Evolutionary conservation across 108 stramenopile species (phyloP).

Genomic region (Nitzschia sp.): DNA sequence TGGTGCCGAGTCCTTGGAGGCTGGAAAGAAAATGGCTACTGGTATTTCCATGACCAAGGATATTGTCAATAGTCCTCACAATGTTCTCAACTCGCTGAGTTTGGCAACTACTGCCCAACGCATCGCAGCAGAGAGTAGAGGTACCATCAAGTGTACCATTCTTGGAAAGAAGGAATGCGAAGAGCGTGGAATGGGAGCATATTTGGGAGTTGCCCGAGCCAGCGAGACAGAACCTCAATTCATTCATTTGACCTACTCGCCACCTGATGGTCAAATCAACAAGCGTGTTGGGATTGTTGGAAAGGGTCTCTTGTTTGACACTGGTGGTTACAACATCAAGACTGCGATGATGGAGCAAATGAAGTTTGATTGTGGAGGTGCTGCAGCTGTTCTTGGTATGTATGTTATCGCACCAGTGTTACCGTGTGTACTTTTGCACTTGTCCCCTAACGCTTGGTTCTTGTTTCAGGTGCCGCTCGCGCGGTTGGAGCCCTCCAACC

Average conservation of each 20-base stretch:
- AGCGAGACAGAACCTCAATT: slow-evolving; percentile 92
- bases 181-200: slow-evolving; percentile 91
- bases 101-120: slow-evolving; percentile 84
- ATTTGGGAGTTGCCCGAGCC: slow-evolving; percentile 90
- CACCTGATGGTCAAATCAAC: slow-evolving; percentile 49
- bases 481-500: slow-evolving; percentile 65
- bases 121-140: slow-evolving; percentile 77
- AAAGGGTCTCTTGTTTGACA: slow-evolving; percentile 98
- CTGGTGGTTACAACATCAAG: slow-evolving; percentile 99
- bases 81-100: slow-evolving; percentile 82
- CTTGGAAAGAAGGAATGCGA: slow-evolving; percentile 86
- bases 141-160: slow-evolving; percentile 69
- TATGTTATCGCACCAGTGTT: background rate
- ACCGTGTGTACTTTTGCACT: too few relatives aligned
- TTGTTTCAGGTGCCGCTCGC: slow-evolving; percentile 75
- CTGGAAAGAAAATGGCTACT: slow-evolving; percentile 58
- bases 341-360: slow-evolving; percentile 97
- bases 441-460: slow-evolving; percentile 14
- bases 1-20: slow-evolving; percentile 41
- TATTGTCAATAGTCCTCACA: slow-evolving; percentile 97
- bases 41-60: slow-evolving; percentile 80
- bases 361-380: slow-evolving; percentile 99
- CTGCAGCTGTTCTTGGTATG: slow-evolving; percentile 59
- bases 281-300: slow-evolving; percentile 92
- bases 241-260: slow-evolving; percentile 93